Evolutionary conservation across 2,329 filamentous ascomycete species (phyloP).

Genomic region (Zelopaecilomyces penicillatus): DNA sequence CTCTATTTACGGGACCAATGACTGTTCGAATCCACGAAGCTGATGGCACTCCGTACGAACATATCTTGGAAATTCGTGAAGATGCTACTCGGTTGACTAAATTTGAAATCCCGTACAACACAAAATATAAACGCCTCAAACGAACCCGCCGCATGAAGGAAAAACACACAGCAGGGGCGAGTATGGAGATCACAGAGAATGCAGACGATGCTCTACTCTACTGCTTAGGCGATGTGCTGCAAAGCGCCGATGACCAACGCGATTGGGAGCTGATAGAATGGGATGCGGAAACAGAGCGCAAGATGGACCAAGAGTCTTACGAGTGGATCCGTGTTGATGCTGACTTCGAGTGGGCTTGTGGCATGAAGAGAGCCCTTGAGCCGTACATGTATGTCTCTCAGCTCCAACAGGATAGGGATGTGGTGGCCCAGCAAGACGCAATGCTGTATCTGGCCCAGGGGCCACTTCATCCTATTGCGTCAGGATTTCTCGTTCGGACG

Average conservation of each 20-base stretch:
- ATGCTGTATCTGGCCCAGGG: constrained; percentile 63
- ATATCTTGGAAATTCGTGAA: constrained; percentile 93
- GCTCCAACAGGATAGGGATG: constrained; percentile 91
- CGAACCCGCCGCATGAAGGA: constrained; percentile 77
- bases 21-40: constrained; percentile 97
- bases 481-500: constrained; percentile 82
- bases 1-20: constrained; percentile 92
- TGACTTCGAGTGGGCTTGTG: constrained; percentile 96
- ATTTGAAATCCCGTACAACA: constrained; percentile 96
- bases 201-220: constrained; percentile 81
- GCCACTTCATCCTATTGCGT: constrained; percentile 70
- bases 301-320: constrained; percentile 93
- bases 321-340: constrained; percentile 98
- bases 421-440: constrained; percentile 75
- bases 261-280: constrained; percentile 85
- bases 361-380: constrained; percentile 72
- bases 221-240: constrained; percentile 83
- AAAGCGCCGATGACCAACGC: constrained; percentile 68
- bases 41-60: constrained; percentile 95
- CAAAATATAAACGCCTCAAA: constrained; percentile 96
- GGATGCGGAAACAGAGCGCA: constrained; percentile 77
- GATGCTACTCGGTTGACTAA: constrained; percentile 64
- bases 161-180: constrained; percentile 48
- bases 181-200: constrained; percentile 50
- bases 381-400: constrained; percentile 98